Conservation (phyloP, 2,329 filamentous ascomycete genomes). For the Trichoderma simmonsii region DNA sequence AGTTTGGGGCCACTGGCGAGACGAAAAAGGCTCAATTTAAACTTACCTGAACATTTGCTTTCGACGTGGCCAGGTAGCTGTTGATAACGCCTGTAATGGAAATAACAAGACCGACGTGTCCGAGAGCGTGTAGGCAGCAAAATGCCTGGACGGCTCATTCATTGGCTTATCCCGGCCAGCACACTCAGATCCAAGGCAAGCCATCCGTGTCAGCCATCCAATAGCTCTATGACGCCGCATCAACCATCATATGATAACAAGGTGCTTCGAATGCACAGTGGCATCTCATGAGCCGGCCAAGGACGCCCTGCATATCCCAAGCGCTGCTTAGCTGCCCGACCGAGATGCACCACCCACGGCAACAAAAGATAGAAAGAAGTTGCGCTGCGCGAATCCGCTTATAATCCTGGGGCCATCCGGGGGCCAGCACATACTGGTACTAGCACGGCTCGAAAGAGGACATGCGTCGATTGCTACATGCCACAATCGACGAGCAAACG, state of each 20-base stretch:
- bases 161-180: neutral
- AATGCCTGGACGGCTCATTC: neutral
- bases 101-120: neutral
- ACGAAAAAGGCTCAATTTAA: neutral
- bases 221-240: neutral
- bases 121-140: neutral
- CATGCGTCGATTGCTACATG: neutral
- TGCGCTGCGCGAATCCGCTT: neutral
- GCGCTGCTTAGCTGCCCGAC: conserved; percentile 13
- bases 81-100: neutral
- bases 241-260: conserved; percentile 1
- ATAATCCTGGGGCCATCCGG: neutral
- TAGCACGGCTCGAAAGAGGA: neutral
- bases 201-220: neutral
- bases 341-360: neutral
- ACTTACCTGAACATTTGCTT: neutral
- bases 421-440: neutral
- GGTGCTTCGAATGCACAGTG: neutral
- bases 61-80: neutral
- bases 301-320: neutral
- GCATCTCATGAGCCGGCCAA: neutral
- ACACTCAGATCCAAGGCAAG: neutral
- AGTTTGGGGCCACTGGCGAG: neutral
- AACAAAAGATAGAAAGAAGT: neutral
- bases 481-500: neutral